Percentiles rank a stretch among this genome's conserved stretches.
phyloP scores from a whole-genome alignment of 2,329 filamentous ascomycete genomes.

The Intubia oerlemansii region DNA sequence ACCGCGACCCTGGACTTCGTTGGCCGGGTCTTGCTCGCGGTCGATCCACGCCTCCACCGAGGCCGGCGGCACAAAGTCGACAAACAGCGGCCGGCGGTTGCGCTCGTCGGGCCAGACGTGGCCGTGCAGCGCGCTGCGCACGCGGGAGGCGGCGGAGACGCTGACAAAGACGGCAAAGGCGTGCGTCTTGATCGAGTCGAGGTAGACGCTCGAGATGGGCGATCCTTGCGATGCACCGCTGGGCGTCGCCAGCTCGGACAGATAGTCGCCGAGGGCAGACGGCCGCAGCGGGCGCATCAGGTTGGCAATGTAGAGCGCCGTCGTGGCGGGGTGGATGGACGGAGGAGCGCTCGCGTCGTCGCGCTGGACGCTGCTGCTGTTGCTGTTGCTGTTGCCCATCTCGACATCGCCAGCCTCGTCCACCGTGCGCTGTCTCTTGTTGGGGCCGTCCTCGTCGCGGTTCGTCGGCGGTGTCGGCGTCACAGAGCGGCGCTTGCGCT shows the following conservation, averaged over 20 bases:
- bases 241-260: slow-evolving; percentile 46
- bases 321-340: slow-evolving; percentile 49
- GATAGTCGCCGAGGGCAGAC: slow-evolving; percentile 42
- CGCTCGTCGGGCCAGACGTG: slow-evolving; percentile 74
- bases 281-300: slow-evolving; percentile 72
- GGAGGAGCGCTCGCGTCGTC: slow-evolving; percentile 20
- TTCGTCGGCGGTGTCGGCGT: slow-evolving; percentile 41
- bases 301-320: slow-evolving; percentile 71
- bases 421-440: too few species aligned
- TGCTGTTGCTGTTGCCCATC: too few species aligned
- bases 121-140: slow-evolving; percentile 55
- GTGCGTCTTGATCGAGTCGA: slow-evolving; percentile 75
- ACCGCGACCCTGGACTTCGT: too few species aligned
- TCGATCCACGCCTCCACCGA: slow-evolving; percentile 55
- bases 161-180: slow-evolving; percentile 58
- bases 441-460: too few species aligned
- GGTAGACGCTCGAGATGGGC: slow-evolving; percentile 46
- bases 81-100: slow-evolving; percentile 64
- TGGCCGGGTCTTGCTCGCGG: slow-evolving; percentile 36
- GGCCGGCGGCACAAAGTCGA: slow-evolving; percentile 71
- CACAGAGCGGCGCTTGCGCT: slow-evolving; percentile 44
- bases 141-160: slow-evolving; percentile 50
- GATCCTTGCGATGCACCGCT: too few species aligned
- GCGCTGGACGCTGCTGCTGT: too few species aligned
- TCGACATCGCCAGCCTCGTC: neutral